Base-by-base conservation (phyloP, 306 rosid species). In the Vicia sativa region DNA sequence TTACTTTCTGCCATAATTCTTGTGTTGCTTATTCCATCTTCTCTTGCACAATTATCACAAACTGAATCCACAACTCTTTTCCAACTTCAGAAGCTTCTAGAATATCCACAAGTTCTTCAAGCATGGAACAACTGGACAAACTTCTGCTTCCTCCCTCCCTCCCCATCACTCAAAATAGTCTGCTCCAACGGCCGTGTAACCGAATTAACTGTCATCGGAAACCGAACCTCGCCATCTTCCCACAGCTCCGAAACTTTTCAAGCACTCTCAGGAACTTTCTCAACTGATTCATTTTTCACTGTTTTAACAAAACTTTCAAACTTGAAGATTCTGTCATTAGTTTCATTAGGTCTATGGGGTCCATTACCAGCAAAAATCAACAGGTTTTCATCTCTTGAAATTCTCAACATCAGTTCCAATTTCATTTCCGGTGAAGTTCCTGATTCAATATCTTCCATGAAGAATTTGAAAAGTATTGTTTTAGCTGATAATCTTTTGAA, bases 341-440 rank as follows among this genome's bases (percentile, higher is more conserved):
- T 84, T 11, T 87, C 87, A 1, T 41, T 95, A 50, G 97, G 99
- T 6, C 61, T 95, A 73, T 90, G 99, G 99, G 99, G 97, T 60
- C 89, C 92, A 16, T 66, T 95, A 19, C 99, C 99, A 1, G 14
- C 76, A 43, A 90, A 90, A 75, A 73, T 90, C 74, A 84, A 82
- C 50, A 35, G 97, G 73, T 71, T 95, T 7, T 59, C 71, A 73
- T 83, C 87, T 2, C 78, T 95, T 4, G 87, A 95, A 77, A 71
- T 73, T 42, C 79, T 95, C 0, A 88, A 95, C 68, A 42, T 90
- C 6, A 90, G 91, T 85, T 90, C 95, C 8, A 95, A 95, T 74
- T 95, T 77, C 83, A 74, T 95, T 43, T 64, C 70, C 43, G 99
- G 96, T 8, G 74, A 57, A 63, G 83, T 95, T 55, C 96, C 99